These are phyloP conservation scores for Pterocarpus macrocarpus DNA, from an alignment of 306 rosid species.

Conservation along the genomic window DNA sequence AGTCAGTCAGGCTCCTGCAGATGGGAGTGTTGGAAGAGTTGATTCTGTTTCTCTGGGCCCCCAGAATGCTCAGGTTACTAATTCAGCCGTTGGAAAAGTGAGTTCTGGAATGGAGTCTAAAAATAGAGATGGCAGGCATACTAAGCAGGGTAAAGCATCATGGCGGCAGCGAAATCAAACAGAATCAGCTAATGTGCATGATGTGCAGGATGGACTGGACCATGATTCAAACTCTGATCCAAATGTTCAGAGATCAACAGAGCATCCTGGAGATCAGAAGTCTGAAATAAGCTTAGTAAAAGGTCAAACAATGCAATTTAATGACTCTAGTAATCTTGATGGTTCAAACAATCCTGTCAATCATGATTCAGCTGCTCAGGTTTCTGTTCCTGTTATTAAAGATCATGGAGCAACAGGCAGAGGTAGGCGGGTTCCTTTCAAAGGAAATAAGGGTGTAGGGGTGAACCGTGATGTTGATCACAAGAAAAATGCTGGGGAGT, in stretches of 20 bases:
- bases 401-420: slow-evolving; percentile 67
- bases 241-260: slow-evolving; percentile 55
- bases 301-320: slow-evolving; percentile 59
- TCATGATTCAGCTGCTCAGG: slow-evolving; percentile 56
- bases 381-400: slow-evolving; percentile 51
- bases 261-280: slow-evolving; percentile 53
- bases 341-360: slow-evolving; percentile 55
- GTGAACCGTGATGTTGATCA: slow-evolving; percentile 66
- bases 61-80: slow-evolving; percentile 52
- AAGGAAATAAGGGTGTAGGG: slow-evolving; percentile 68
- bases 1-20: slow-evolving; percentile 53
- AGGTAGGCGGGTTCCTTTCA: slow-evolving; percentile 64
- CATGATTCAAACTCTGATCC: slow-evolving; percentile 51
- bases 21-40: slow-evolving; percentile 54
- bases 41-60: slow-evolving; percentile 57
- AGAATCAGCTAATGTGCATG: slow-evolving; percentile 59
- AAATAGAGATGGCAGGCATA: slow-evolving; percentile 66
- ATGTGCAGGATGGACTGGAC: slow-evolving; percentile 56
- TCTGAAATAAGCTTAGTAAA: slow-evolving; percentile 51
- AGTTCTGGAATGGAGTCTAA: slow-evolving; percentile 64
- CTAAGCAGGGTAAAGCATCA: slow-evolving; percentile 77
- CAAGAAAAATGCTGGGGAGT: slow-evolving; percentile 56
- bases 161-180: slow-evolving; percentile 73
- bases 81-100: slow-evolving; percentile 52
- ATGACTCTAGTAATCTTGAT: slow-evolving; percentile 62